Evolutionary conservation across 768 basidiomycete genomes (phyloP), one percentile per base, ranked within the genome.

Genomic region (Leccinum barrowsii): DNA sequence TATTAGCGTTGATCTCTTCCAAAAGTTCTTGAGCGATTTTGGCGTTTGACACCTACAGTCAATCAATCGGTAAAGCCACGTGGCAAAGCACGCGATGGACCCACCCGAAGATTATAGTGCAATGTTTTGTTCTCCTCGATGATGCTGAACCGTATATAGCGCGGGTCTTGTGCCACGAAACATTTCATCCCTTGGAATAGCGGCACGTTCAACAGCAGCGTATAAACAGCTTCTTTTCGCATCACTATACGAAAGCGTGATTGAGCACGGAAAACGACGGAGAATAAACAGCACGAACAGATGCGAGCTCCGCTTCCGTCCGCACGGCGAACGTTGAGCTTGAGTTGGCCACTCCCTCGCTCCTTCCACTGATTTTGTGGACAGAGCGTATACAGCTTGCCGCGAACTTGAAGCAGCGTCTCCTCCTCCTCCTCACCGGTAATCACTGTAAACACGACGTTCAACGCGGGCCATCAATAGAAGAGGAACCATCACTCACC

Each of bases 381-480:
- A 64, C 80, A 77, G 48, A 92, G 76, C 24, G 80, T 69, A 68
- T 82, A 92, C 21, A 92, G 73, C 73, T 92, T 92, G 51, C 87
- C 89, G 56, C 90, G 83, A 17, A 87, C 85, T 74, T 89, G 87
- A 70, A 84, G 82, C 50, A 90, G 72, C 6, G 87, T 90, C 56
- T 87, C 82, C 65, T 92, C 90, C 21, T 90, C 88, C 69, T 92
- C 90, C 72, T 92, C 90, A 8, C 90, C 90, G 3, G 90, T 92
- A 48, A 79, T 71, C 37, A 88, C 89, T 90, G 61, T 17, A 63
- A 63, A 15, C 26, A 26, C 17, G 62, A 21, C 56, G 50, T 19
- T 13, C 32, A 15, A 50, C 19, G 35, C 30, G 1, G 1, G 0
- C 2, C 50, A 56, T 47, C n/a, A 28, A 47, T 7, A 37, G 46